Conservation (phyloP, 1,139 yeast genomes). For the Yamadazyma atlantica region DNA sequence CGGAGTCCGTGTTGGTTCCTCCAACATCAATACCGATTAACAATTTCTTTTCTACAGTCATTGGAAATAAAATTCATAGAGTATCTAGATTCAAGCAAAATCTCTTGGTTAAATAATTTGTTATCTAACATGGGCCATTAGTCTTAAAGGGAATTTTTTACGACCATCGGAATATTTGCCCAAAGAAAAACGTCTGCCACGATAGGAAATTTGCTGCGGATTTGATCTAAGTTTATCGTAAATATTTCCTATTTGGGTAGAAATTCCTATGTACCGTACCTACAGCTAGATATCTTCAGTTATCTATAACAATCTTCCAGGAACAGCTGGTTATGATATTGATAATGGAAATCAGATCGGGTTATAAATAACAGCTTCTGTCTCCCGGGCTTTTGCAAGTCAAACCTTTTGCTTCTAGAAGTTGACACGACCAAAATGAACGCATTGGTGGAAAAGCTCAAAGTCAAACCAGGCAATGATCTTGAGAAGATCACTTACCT, state of each 20-base stretch:
- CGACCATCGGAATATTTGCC: background rate
- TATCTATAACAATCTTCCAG: too few relatives aligned
- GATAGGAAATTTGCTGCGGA: background rate
- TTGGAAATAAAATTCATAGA: background rate
- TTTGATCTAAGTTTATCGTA: too few relatives aligned
- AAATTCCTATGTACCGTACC: too few relatives aligned
- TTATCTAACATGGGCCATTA: background rate
- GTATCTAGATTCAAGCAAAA: too few relatives aligned
- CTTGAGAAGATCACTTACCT: conserved; percentile 16
- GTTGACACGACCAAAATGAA: background rate
- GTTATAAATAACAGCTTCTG: too few relatives aligned
- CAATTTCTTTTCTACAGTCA: conserved; percentile 1
- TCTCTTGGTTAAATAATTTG: too few relatives aligned
- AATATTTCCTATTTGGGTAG: too few relatives aligned
- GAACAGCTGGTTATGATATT: too few relatives aligned
- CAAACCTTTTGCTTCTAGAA: background rate
- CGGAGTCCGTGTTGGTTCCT: conserved; percentile 51
- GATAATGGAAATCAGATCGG: too few relatives aligned
- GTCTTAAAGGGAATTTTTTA: background rate
- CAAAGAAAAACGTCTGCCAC: background rate
- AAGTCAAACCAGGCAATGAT: conserved; percentile 11
- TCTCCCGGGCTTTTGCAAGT: background rate
- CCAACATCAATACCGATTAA: conserved; percentile 48
- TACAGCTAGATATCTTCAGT: too few relatives aligned
- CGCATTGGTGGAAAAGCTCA: background rate